phyloP scores from a whole-genome alignment of 2,329 filamentous ascomycete species.

The Fusarium armeniacum region DNA sequence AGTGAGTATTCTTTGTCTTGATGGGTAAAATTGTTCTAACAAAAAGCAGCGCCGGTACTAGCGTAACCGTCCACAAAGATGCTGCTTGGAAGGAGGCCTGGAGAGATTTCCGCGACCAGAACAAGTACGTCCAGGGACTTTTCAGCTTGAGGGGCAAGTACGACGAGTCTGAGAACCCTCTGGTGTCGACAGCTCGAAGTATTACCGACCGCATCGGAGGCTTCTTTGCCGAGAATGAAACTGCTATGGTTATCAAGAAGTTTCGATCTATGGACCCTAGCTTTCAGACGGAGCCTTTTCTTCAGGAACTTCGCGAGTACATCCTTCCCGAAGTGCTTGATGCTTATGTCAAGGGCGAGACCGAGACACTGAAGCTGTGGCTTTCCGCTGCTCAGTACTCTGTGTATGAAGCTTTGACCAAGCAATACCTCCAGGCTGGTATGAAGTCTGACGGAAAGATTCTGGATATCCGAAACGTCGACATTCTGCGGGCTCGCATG shows the following conservation, averaged over 20 bases:
- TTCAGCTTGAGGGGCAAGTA: slow-evolving; percentile 90
- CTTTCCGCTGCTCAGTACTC: slow-evolving; percentile 96
- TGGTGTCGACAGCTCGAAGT: slow-evolving; percentile 91
- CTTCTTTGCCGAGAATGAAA: slow-evolving; percentile 99
- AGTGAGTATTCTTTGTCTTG: slow-evolving; percentile 73
- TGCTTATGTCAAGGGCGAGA: slow-evolving; percentile 96
- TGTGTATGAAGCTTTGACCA: slow-evolving; percentile 95
- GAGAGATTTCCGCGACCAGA: slow-evolving; percentile 93
- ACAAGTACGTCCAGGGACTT: slow-evolving; percentile 87
- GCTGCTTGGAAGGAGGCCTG: slow-evolving; percentile 98
- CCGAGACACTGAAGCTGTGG: slow-evolving; percentile 92
- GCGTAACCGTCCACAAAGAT: slow-evolving; percentile 96
- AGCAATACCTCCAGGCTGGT: slow-evolving; percentile 94
- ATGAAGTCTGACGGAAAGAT: slow-evolving; percentile 96
- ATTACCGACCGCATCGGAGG: slow-evolving; percentile 94
- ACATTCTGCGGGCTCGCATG: slow-evolving; percentile 84
- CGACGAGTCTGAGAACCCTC: slow-evolving; percentile 96
- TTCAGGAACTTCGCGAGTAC: slow-evolving; percentile 96
- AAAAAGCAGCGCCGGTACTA: slow-evolving; percentile 83
- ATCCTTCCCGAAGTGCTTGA: slow-evolving; percentile 97
- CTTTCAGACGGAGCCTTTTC: slow-evolving; percentile 95
- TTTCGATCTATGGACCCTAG: slow-evolving; percentile 95
- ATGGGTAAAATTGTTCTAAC: slow-evolving; percentile 49
- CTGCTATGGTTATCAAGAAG: slow-evolving; percentile 96
- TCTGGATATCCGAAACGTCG: slow-evolving; percentile 93